These are phyloP conservation scores for Jaapia argillacea DNA, from an alignment of 768 basidiomycete genomes.

Conservation along the genomic window DNA sequence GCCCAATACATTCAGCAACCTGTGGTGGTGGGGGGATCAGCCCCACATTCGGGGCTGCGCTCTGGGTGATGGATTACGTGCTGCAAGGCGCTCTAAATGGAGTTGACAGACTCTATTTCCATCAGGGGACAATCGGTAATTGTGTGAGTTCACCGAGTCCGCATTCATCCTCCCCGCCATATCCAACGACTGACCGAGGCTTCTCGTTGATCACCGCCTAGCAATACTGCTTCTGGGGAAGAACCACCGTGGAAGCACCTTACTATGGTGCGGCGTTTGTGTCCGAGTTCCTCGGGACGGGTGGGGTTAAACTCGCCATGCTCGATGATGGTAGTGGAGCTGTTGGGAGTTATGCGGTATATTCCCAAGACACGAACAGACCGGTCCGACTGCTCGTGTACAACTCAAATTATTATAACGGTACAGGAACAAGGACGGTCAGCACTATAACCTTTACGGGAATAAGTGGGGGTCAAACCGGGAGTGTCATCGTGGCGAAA, in stretches of 20 bases:
- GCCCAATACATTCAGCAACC: too few species aligned
- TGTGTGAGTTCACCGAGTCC: slow-evolving; percentile 19
- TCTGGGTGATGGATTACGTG: slow-evolving; percentile 32
- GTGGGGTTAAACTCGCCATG: slow-evolving; percentile 21
- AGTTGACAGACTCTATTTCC: slow-evolving; percentile 27
- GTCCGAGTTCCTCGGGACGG: slow-evolving; percentile 24
- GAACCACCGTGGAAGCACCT: slow-evolving; percentile 21
- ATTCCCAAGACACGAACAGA: slow-evolving; percentile 9
- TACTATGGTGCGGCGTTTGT: slow-evolving; percentile 30
- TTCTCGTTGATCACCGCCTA: too few species aligned
- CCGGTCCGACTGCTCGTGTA: slow-evolving; percentile 23
- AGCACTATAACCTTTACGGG: slow-evolving; percentile 20
- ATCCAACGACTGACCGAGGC: not conserved
- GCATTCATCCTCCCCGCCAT: not conserved
- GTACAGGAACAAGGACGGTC: slow-evolving; percentile 22
- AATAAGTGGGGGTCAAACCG: slow-evolving; percentile 11
- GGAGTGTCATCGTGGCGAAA: slow-evolving; percentile 18
- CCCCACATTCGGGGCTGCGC: slow-evolving; percentile 28
- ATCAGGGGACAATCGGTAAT: slow-evolving; percentile 30
- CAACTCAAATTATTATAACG: slow-evolving; percentile 25
- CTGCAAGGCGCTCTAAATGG: slow-evolving; percentile 27
- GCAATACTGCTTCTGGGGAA: slow-evolving; percentile 32
- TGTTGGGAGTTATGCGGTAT: slow-evolving; percentile 23
- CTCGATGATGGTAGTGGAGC: slow-evolving; percentile 23
- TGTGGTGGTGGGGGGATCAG: slow-evolving; percentile 32